Conservation (phyloP, 2,329 filamentous ascomycete species). For the Epichloe scottii region DNA sequence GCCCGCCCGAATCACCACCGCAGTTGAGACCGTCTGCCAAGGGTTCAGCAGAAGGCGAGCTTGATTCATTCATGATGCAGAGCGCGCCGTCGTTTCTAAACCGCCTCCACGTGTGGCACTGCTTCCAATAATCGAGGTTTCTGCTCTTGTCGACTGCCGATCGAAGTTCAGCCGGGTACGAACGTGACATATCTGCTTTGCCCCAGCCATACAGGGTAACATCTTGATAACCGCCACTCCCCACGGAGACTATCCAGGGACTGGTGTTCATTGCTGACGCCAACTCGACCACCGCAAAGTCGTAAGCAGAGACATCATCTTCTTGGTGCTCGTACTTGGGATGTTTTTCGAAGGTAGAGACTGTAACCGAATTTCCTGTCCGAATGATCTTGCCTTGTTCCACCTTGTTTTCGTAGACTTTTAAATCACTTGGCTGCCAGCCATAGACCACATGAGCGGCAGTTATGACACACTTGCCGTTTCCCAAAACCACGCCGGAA, state of each 20-base stretch:
- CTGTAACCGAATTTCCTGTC: rapidly evolving
- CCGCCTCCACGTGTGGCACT: no score
- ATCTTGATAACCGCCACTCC: neutral
- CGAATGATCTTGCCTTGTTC: neutral
- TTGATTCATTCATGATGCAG: neutral
- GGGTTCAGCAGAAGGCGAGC: no score
- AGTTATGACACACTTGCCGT: neutral
- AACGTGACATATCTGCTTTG: neutral
- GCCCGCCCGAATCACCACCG: neutral
- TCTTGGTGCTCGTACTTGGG: neutral
- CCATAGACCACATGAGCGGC: neutral
- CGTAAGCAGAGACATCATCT: neutral
- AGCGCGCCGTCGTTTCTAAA: neutral
- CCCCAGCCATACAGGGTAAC: neutral
- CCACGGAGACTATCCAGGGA: neutral
- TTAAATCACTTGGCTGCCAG: rapidly evolving
- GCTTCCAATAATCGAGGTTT: no score
- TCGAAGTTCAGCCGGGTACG: neutral
- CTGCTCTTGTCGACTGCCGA: neutral
- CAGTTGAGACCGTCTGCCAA: neutral
- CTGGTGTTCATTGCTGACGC: neutral
- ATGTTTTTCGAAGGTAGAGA: neutral
- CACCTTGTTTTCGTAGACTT: neutral
- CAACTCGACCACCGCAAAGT: neutral
- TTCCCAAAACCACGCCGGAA: neutral